These are phyloP conservation scores for Claviceps africana DNA, from an alignment of 2,329 filamentous ascomycete genomes.

Conservation along the genomic window DNA sequence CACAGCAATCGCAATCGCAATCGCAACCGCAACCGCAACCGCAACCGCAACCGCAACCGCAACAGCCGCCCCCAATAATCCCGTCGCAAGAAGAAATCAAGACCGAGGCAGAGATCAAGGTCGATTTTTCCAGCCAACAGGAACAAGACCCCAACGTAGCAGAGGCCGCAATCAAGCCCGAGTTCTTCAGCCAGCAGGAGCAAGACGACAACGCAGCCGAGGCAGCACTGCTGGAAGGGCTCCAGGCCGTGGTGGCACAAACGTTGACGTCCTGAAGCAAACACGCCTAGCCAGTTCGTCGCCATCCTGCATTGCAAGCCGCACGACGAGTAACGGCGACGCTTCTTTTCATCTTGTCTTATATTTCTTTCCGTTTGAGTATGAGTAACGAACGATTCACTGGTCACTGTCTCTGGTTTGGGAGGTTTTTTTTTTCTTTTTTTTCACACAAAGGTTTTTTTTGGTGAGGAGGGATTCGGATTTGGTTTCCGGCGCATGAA, in stretches of 20 bases:
- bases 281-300: background rate
- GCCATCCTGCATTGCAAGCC: background rate
- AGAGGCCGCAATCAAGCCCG: slow-evolving; percentile 13
- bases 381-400: background rate
- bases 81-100: slow-evolving; percentile 12
- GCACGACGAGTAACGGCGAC: too few species aligned
- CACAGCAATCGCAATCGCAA: background rate
- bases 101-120: slow-evolving; percentile 12
- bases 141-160: too few species aligned
- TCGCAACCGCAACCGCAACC: background rate
- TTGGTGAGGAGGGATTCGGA: too few species aligned
- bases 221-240: slow-evolving; percentile 20
- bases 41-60: background rate
- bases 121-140: too few species aligned
- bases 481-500: background rate
- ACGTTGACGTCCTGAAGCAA: slow-evolving; percentile 8
- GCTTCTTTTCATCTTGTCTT: too few species aligned
- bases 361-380: background rate
- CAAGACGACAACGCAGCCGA: slow-evolving; percentile 21
- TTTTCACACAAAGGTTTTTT: too few species aligned
- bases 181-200: slow-evolving; percentile 8
- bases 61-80: slow-evolving; percentile 3
- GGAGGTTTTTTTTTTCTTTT: background rate
- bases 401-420: background rate
- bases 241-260: slow-evolving; percentile 21